Conservation (phyloP, 768 basidiomycete species). For the Pleurotus eryngii region DNA sequence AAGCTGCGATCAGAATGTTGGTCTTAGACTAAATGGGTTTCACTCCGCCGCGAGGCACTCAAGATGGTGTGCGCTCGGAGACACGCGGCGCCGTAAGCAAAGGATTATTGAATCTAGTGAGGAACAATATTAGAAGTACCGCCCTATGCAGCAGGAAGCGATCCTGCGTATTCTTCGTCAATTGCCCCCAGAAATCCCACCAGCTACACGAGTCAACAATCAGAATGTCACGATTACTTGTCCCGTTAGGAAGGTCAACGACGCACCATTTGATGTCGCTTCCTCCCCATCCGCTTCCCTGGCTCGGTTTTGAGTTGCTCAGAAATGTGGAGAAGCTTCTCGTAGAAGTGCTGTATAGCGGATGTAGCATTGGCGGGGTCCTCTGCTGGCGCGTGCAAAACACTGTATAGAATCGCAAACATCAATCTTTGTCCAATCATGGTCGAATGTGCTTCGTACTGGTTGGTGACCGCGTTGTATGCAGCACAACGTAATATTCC, state of each 20-base stretch:
- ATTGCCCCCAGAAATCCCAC: conserved; percentile 58
- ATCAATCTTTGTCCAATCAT: conserved; percentile 4
- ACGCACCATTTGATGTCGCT: conserved; percentile 67
- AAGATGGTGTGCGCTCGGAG: too few relatives aligned
- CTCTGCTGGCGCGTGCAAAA: conserved; percentile 44
- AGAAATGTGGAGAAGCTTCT: conserved; percentile 76
- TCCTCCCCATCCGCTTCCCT: conserved; percentile 65
- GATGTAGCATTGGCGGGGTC: conserved; percentile 43
- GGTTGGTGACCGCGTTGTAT: conserved; percentile 53
- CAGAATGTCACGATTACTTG: background rate
- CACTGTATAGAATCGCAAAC: conserved; percentile 20
- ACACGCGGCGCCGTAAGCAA: too few relatives aligned
- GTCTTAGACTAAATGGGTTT: too few relatives aligned
- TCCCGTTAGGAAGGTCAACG: background rate
- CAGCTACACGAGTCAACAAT: conserved; percentile 39
- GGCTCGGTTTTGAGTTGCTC: conserved; percentile 74
- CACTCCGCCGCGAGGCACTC: too few relatives aligned
- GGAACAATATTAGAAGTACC: too few relatives aligned
- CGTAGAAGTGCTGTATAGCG: conserved; percentile 81
- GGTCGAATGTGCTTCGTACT: conserved; percentile 23
- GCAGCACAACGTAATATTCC: conserved; percentile 70
- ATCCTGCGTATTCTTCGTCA: conserved; percentile 44
- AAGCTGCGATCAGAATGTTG: too few relatives aligned
- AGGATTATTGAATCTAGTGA: too few relatives aligned
- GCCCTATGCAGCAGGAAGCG: background rate